A percentile compares a stretch with the other conserved stretches of the same genome.
These are phyloP conservation scores for Trichophyton verrucosum DNA, from an alignment of 2,329 filamentous ascomycete species.

Conservation along the genomic window DNA sequence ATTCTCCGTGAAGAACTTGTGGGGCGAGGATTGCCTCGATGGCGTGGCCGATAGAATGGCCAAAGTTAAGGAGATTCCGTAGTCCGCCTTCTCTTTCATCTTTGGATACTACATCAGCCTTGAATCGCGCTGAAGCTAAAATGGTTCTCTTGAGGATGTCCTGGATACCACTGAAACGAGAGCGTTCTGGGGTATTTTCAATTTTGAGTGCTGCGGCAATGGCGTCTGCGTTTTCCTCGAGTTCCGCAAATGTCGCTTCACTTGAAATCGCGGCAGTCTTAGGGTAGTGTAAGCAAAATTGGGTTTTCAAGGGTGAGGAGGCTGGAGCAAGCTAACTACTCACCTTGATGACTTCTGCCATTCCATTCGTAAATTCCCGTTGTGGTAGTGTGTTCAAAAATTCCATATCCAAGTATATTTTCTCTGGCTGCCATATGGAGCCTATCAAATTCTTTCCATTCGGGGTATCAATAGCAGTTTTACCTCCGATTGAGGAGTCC, in stretches of 20 bases:
- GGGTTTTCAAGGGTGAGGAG: neutral
- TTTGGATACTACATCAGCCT: slow-evolving; percentile 84
- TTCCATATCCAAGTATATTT: slow-evolving; percentile 85
- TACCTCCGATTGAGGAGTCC: slow-evolving; percentile 94
- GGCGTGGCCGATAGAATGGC: slow-evolving; percentile 94
- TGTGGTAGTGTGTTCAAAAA: slow-evolving; percentile 85
- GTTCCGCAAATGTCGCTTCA: slow-evolving; percentile 66
- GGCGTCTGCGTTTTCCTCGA: slow-evolving; percentile 67
- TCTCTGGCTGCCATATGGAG: slow-evolving; percentile 88
- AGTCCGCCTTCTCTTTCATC: slow-evolving; percentile 92
- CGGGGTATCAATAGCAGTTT: slow-evolving; percentile 94
- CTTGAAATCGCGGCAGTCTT: slow-evolving; percentile 90
- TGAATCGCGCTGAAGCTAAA: slow-evolving; percentile 79
- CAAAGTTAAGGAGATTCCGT: slow-evolving; percentile 91
- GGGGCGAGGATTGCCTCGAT: slow-evolving; percentile 92
- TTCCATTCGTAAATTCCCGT: slow-evolving; percentile 93
- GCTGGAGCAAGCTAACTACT: slow-evolving; percentile 4
- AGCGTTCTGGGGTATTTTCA: slow-evolving; percentile 43
- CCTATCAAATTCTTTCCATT: slow-evolving; percentile 93
- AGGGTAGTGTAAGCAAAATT: slow-evolving; percentile 16
- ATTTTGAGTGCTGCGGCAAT: slow-evolving; percentile 63
- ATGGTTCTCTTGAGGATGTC: slow-evolving; percentile 66
- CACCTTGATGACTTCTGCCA: slow-evolving; percentile 89
- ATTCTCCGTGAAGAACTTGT: slow-evolving; percentile 89
- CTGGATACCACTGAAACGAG: slow-evolving; percentile 57